Conservation (phyloP, 163 green algal species). For the Picocystis sp. region DNA sequence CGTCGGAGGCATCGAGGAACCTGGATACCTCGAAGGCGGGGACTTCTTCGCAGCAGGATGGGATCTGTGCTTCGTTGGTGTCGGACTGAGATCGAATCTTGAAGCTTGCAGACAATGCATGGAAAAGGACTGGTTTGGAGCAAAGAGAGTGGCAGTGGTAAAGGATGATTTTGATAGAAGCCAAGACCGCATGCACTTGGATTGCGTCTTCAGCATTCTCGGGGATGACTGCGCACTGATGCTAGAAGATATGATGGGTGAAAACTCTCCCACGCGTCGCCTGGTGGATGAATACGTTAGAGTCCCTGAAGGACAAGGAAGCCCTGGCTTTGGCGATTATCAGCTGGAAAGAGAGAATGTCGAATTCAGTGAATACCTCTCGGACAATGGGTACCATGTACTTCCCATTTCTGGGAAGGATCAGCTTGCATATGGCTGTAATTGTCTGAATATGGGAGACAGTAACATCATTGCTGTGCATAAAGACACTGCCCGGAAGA, state of each 20-base stretch:
- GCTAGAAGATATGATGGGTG: slow-evolving; percentile 75
- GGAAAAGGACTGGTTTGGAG: slow-evolving; percentile 70
- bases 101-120: slow-evolving; percentile 71
- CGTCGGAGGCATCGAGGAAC: slow-evolving; percentile 46
- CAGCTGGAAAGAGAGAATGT: slow-evolving; percentile 31
- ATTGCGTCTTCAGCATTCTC: slow-evolving; percentile 85
- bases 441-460: slow-evolving; percentile 84
- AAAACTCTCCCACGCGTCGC: slow-evolving; percentile 42
- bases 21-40: slow-evolving; percentile 76
- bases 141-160: slow-evolving; percentile 64
- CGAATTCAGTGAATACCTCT: slow-evolving; percentile 68
- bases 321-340: slow-evolving; percentile 36
- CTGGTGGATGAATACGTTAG: slow-evolving; percentile 74
- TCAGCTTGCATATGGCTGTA: slow-evolving; percentile 83
- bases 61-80: slow-evolving; percentile 60
- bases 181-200: slow-evolving; percentile 93
- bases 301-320: slow-evolving; percentile 6
- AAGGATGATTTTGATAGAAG: slow-evolving; percentile 67
- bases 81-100: slow-evolving; percentile 80
- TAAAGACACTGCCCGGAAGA: slow-evolving; percentile 48
- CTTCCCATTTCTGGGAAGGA: slow-evolving; percentile 67
- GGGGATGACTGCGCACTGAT: slow-evolving; percentile 70
- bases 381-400: slow-evolving; percentile 69
- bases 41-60: slow-evolving; percentile 17
- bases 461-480: slow-evolving; percentile 70